These are phyloP conservation scores for Aspergillus latus DNA, from an alignment of 2,329 filamentous ascomycete genomes.

Conservation along the genomic window DNA sequence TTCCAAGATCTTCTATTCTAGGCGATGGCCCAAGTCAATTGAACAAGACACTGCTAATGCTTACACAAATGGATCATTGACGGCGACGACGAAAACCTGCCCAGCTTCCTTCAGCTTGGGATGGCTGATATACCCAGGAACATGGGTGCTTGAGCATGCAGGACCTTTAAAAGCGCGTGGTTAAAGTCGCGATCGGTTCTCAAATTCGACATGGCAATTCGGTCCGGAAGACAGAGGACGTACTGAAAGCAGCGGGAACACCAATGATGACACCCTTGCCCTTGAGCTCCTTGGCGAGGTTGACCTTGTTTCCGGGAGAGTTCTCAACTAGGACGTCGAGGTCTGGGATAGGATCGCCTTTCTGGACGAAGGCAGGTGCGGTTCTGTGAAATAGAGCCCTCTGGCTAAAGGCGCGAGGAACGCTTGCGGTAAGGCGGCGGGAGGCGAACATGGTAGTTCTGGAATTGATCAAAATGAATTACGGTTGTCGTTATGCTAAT, in stretches of 20 bases:
- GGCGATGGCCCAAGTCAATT: constrained; percentile 1
- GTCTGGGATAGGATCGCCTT: constrained; percentile 76
- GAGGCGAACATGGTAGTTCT: constrained; percentile 37
- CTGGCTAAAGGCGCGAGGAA: constrained; percentile 33
- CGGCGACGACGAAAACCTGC: constrained; percentile 82
- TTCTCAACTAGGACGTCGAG: constrained; percentile 76
- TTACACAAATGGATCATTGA: constrained; percentile 95
- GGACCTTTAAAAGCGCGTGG: constrained; percentile 46
- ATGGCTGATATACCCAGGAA: constrained; percentile 84
- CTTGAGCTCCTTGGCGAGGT: constrained; percentile 74
- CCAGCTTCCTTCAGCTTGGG: constrained; percentile 75
- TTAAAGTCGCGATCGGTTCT: constrained; percentile 4
- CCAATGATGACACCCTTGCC: constrained; percentile 81
- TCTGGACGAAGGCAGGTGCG: constrained; percentile 59
- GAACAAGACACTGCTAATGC: constrained; percentile 36
- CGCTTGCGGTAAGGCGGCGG: constrained; percentile 34
- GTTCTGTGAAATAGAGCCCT: constrained; percentile 42
- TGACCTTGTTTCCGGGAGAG: constrained; percentile 90
- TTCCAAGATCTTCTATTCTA: not conserved
- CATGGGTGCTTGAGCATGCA: constrained; percentile 66
- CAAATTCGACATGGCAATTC: too few species aligned
- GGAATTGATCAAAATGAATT: not conserved
- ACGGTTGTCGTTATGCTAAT: not conserved
- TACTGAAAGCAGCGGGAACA: constrained; percentile 75
- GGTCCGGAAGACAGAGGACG: constrained; percentile 20